Conservation (phyloP, 108 stramenopile genomes). For the Thalassiosira profunda region DNA sequence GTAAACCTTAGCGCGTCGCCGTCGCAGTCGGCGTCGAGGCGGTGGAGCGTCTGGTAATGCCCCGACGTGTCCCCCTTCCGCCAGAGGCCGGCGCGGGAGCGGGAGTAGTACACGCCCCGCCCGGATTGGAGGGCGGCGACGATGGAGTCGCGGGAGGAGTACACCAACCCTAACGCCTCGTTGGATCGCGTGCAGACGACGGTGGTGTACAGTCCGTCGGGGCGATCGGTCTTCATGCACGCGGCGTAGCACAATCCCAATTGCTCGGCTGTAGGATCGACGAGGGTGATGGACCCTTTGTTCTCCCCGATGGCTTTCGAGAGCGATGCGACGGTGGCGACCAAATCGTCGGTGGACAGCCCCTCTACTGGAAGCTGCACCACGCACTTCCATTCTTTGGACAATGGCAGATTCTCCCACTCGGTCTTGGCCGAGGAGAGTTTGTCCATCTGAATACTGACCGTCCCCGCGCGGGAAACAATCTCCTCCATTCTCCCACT, state of each 20-base stretch:
- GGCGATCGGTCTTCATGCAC: constrained; percentile 88
- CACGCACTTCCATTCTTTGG: constrained; percentile 35
- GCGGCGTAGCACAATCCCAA: constrained; percentile 70
- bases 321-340: constrained; percentile 14
- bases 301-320: constrained; percentile 59
- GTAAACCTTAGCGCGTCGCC: constrained; percentile 94
- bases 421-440: constrained; percentile 12
- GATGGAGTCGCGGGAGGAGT: constrained; percentile 88
- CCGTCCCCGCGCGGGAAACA: neutral
- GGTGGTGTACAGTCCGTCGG: constrained; percentile 93
- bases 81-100: constrained; percentile 91
- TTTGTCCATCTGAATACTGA: constrained; percentile 11
- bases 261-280: constrained; percentile 70
- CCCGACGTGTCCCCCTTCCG: constrained; percentile 96
- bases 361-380: constrained; percentile 25
- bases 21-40: constrained; percentile 94
- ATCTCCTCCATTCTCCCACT: neutral
- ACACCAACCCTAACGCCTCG: constrained; percentile 93
- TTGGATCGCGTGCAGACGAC: constrained; percentile 92
- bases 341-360: constrained; percentile 3
- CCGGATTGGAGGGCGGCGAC: constrained; percentile 84
- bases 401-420: constrained; percentile 10
- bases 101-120: constrained; percentile 95
- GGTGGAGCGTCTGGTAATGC: constrained; percentile 90
- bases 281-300: constrained; percentile 58